These are phyloP conservation scores for Pleurotus tuber-regium DNA, from an alignment of 768 basidiomycete genomes.

Conservation along the genomic window DNA sequence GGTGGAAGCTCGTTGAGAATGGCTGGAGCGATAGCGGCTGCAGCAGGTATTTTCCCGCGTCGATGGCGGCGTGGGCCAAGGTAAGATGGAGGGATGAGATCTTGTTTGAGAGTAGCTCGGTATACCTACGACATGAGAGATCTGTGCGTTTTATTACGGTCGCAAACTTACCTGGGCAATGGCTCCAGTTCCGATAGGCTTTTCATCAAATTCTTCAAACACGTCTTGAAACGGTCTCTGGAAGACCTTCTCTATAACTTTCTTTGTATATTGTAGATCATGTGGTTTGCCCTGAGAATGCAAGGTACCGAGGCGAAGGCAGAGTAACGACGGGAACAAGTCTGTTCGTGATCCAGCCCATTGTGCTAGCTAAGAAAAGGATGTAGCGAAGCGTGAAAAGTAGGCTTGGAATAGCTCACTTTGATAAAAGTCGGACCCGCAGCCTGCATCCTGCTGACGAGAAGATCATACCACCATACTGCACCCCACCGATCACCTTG, in stretches of 20 bases:
- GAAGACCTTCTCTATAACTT: constrained; percentile 82
- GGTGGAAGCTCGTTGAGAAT: constrained; percentile 66
- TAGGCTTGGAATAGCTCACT: constrained; percentile 37
- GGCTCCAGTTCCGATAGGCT: constrained; percentile 96
- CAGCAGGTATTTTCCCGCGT: constrained; percentile 33
- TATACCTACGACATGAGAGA: constrained; percentile 60
- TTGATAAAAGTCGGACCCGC: constrained; percentile 98
- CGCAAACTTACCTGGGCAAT: constrained; percentile 74
- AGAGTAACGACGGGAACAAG: constrained; percentile 85
- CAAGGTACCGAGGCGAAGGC: constrained; percentile 77
- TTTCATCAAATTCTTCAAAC: constrained; percentile 85
- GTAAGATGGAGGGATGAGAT: constrained; percentile 84
- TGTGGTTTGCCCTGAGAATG: constrained; percentile 90
- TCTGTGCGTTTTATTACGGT: neutral
- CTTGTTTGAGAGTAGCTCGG: constrained; percentile 77
- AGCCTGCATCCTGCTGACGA: constrained; percentile 86
- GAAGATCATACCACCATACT: constrained; percentile 94
- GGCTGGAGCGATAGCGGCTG: constrained; percentile 45
- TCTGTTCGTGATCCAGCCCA: constrained; percentile 98
- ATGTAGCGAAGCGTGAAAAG: constrained; percentile 15
- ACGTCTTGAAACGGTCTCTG: constrained; percentile 80
- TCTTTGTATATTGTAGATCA: constrained; percentile 72
- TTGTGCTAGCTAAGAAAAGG: constrained; percentile 73
- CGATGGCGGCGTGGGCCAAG: constrained; percentile 67
- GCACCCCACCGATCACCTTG: constrained; percentile 88